Conservation (phyloP, 805 yeast species). For the Yarrowia sp. region DNA sequence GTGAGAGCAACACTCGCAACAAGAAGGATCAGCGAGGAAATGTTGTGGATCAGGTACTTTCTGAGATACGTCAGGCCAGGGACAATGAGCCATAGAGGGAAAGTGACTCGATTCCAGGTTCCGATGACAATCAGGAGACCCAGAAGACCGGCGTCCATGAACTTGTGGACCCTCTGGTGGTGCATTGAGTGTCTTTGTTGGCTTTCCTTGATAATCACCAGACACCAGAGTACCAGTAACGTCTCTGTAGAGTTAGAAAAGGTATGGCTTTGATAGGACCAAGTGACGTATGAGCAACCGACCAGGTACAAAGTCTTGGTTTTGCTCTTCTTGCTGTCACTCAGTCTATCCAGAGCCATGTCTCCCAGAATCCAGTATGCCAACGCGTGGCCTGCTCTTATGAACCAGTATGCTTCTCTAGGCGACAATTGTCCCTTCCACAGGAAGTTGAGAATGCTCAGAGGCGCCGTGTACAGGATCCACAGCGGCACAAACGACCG, state of each 20-base stretch:
- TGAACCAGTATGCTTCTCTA: slow-evolving; percentile 58
- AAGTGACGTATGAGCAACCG: slow-evolving; percentile 70
- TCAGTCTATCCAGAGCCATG: slow-evolving; percentile 57
- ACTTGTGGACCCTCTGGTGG: slow-evolving; percentile 45
- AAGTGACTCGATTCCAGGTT: slow-evolving; percentile 83
- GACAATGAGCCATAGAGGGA: slow-evolving; percentile 71
- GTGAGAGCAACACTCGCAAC: slow-evolving; percentile 51
- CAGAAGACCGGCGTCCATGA: slow-evolving; percentile 53
- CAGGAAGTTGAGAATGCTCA: slow-evolving; percentile 54
- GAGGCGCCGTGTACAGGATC: slow-evolving; percentile 68
- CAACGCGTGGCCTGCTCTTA: slow-evolving; percentile 58
- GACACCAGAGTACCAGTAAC: slow-evolving; percentile 56
- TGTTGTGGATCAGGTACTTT: slow-evolving; percentile 53
- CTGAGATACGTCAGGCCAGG: slow-evolving; percentile 61
- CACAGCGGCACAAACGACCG: slow-evolving; percentile 76
- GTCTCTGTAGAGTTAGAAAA: slow-evolving; percentile 87
- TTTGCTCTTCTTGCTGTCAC: slow-evolving; percentile 59
- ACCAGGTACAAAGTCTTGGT: slow-evolving; percentile 52
- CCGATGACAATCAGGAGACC: slow-evolving; percentile 70
- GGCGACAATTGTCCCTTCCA: slow-evolving; percentile 54
- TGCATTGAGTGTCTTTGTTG: slow-evolving; percentile 40
- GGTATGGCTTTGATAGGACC: slow-evolving; percentile 83
- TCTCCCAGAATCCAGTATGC: slow-evolving; percentile 51
- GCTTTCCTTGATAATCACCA: slow-evolving; percentile 59
- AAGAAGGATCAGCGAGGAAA: slow-evolving; percentile 49